Evolutionary conservation across 23 red algal species (phyloP).

Genomic region (Gracilaria domingensis): DNA sequence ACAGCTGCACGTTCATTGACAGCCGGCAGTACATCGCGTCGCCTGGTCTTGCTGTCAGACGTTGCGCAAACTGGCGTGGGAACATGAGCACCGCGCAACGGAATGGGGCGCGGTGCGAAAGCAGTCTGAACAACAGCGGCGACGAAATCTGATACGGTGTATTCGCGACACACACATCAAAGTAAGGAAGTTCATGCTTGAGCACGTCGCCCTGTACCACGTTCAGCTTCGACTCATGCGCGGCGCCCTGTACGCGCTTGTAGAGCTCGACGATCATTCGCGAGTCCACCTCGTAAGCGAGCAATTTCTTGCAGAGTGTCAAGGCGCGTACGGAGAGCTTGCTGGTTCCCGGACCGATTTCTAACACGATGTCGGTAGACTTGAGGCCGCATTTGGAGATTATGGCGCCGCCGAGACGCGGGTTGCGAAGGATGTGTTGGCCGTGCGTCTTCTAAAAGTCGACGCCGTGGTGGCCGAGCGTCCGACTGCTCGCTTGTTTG

Average conservation of each 20-base stretch:
- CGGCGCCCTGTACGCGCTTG: slow-evolving; percentile 85
- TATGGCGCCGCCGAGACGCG: slow-evolving; percentile 84
- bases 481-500: neutral
- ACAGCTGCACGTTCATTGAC: slow-evolving; percentile 91
- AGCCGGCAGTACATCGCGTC: slow-evolving; percentile 91
- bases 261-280: slow-evolving; percentile 93
- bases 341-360: slow-evolving; percentile 95
- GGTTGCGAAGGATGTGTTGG: slow-evolving; percentile 96
- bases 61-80: slow-evolving; percentile 94
- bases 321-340: slow-evolving; percentile 94
- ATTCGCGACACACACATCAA: slow-evolving; percentile 97
- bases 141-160: slow-evolving; percentile 99
- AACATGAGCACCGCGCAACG: slow-evolving; percentile 97
- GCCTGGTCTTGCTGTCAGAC: slow-evolving; percentile 91
- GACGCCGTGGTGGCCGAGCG: slow-evolving; percentile 84
- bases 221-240: slow-evolving; percentile 41
- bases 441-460: slow-evolving; percentile 93
- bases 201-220: slow-evolving; percentile 90
- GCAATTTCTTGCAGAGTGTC: slow-evolving; percentile 59
- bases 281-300: slow-evolving; percentile 93
- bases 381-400: slow-evolving; percentile 79
- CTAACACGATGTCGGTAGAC: slow-evolving; percentile 88
- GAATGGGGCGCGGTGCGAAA: slow-evolving; percentile 87
- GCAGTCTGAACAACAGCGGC: slow-evolving; percentile 91
- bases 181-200: slow-evolving; percentile 81